Percentiles rank a stretch among this genome's conserved stretches.
Evolutionary conservation across 345 rosid species (phyloP).

Genomic region (Jatropha curcas): DNA sequence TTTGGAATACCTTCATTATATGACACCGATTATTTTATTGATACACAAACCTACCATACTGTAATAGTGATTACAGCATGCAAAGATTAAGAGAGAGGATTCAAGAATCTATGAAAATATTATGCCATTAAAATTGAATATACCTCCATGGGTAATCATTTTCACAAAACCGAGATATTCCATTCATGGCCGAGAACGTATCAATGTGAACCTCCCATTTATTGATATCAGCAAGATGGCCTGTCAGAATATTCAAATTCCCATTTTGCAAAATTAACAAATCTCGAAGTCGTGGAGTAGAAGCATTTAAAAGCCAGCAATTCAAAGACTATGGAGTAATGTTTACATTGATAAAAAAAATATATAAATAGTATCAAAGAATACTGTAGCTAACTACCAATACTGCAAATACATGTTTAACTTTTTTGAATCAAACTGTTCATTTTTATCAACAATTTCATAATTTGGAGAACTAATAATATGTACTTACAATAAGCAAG

Average conservation of each 20-base stretch:
- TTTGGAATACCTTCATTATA: conserved; percentile 78
- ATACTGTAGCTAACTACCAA: neutral
- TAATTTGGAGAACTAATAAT: neutral
- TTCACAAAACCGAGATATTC: conserved; percentile 93
- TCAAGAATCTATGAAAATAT: neutral
- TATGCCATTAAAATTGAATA: conserved; percentile 15
- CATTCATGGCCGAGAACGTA: conserved; percentile 90
- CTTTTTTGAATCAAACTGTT: neutral
- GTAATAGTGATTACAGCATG: neutral
- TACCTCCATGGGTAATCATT: conserved; percentile 84
- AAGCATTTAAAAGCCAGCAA: too few species aligned
- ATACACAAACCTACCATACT: conserved; percentile 1
- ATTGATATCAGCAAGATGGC: conserved; percentile 36
- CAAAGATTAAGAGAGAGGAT: neutral
- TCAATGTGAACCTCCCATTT: conserved; percentile 83
- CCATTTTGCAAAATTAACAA: conserved; percentile 2
- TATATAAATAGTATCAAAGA: neutral
- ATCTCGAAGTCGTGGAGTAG: too few species aligned
- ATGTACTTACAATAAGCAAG: neutral
- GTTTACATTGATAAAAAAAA: neutral
- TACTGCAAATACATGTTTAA: neutral
- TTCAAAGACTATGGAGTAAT: neutral
- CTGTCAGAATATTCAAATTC: conserved; percentile 34
- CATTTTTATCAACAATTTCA: neutral
- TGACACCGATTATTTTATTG: neutral